Percentiles rank a stretch among this genome's conserved stretches.
These are phyloP conservation scores for Paecilomyces sp. DNA, from an alignment of 2,329 filamentous ascomycete genomes.

Conservation along the genomic window DNA sequence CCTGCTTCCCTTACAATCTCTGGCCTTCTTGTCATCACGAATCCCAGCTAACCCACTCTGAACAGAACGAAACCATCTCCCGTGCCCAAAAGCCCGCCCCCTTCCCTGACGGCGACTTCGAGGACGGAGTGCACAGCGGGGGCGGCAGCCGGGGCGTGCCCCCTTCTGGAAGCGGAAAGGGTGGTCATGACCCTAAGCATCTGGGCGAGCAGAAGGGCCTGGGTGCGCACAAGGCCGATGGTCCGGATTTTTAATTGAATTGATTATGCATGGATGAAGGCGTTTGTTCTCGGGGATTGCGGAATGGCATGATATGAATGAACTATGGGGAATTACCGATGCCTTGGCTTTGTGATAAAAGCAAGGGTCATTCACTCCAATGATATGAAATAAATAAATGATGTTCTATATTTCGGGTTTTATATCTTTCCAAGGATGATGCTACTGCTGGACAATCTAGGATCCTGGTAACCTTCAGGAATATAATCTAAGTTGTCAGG, in stretches of 20 bases:
- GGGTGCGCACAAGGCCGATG: constrained; percentile 13
- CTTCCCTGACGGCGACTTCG: constrained; percentile 24
- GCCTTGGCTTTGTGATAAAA: too few species aligned
- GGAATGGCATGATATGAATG: not conserved
- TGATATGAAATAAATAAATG: too few species aligned
- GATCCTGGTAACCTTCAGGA: too few species aligned
- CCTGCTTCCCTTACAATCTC: not conserved
- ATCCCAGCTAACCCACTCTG: not conserved
- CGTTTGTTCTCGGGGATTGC: not conserved
- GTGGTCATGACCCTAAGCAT: constrained; percentile 27
- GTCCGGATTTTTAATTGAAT: not conserved
- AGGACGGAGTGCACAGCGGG: constrained; percentile 18
- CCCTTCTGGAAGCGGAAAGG: constrained; percentile 26
- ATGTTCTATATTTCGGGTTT: too few species aligned
- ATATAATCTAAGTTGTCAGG: too few species aligned
- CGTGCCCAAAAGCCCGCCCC: constrained; percentile 25
- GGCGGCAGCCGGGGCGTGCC: constrained; percentile 15
- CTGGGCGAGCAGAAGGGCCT: constrained; percentile 29
- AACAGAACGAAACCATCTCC: constrained; percentile 13
- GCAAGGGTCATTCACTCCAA: too few species aligned
- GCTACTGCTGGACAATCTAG: too few species aligned
- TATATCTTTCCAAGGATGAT: too few species aligned
- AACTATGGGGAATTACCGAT: too few species aligned
- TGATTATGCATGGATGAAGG: not conserved
- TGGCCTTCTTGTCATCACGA: not conserved